phyloP scores from a whole-genome alignment of 768 basidiomycete species.

The Suillus alpinus region DNA sequence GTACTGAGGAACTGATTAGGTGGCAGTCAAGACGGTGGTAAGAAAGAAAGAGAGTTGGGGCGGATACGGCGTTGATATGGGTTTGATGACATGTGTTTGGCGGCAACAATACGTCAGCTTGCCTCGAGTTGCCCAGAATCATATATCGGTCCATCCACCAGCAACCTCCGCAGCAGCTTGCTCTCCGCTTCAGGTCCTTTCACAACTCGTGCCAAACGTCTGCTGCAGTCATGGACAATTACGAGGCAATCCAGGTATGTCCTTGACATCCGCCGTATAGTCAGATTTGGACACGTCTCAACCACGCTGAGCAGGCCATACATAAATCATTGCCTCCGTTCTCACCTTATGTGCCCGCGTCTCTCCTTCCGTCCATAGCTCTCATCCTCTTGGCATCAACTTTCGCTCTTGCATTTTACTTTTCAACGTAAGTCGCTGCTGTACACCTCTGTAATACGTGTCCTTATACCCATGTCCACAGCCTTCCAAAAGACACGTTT shows the following conservation, averaged over 20 bases:
- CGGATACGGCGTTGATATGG: slow-evolving; percentile 37
- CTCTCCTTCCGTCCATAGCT: slow-evolving; percentile 70
- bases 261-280: background rate
- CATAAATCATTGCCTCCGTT: slow-evolving; percentile 71
- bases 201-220: slow-evolving; percentile 7
- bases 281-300: background rate
- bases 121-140: slow-evolving; percentile 8
- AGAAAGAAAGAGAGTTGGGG: slow-evolving; percentile 21
- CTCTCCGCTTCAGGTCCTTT: slow-evolving; percentile 5
- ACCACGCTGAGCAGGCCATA: slow-evolving; percentile 43
- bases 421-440: slow-evolving; percentile 64
- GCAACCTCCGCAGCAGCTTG: background rate
- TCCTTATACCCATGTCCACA: slow-evolving; percentile 29
- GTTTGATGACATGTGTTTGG: slow-evolving; percentile 68
- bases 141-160: slow-evolving; percentile 4
- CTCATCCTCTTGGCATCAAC: slow-evolving; percentile 69
- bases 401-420: slow-evolving; percentile 87
- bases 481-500: slow-evolving; percentile 72
- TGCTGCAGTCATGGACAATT: slow-evolving; percentile 48
- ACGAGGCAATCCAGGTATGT: slow-evolving; percentile 53
- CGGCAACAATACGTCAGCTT: slow-evolving; percentile 43
- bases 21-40: slow-evolving; percentile 17
- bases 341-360: slow-evolving; percentile 63
- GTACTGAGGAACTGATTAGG: slow-evolving; percentile 4
- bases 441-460: slow-evolving; percentile 1